phyloP scores from a whole-genome alignment of 768 basidiomycete species.

The Trametes sanguinea region DNA sequence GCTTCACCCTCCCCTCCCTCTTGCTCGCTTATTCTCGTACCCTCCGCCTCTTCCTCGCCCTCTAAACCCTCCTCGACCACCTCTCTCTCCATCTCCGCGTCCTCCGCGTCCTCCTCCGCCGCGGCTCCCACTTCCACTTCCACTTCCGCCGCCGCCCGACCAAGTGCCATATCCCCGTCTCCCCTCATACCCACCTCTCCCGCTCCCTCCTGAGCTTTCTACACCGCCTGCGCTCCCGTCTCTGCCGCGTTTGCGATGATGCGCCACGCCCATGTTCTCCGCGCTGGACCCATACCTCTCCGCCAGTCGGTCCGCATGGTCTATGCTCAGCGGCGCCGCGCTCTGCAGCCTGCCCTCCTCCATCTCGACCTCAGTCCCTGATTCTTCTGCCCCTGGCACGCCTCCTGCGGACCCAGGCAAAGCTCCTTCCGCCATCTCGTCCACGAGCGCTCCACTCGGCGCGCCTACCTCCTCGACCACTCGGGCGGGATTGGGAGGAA shows the following conservation, averaged over 20 bases:
- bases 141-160: background rate
- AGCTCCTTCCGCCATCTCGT: background rate
- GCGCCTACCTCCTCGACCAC: background rate
- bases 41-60: too few relatives aligned
- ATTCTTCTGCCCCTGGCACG: background rate
- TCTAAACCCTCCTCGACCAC: background rate
- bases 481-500: conserved; percentile 22
- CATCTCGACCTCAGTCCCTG: background rate
- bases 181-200: background rate
- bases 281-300: background rate
- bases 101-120: background rate
- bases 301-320: background rate
- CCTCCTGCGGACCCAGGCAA: too few relatives aligned
- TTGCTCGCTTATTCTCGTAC: too few relatives aligned
- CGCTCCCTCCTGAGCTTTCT: background rate
- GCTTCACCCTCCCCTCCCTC: too few relatives aligned
- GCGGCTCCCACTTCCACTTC: background rate
- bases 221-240: background rate
- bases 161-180: background rate
- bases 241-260: conserved; percentile 1
- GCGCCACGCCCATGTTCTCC: conserved; percentile 2
- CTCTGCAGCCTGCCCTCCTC: background rate
- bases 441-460: background rate
- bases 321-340: background rate
- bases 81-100: background rate